Conservation (phyloP, 1,284 basidiomycete genomes). For the Trichosporon asahii region DNA sequence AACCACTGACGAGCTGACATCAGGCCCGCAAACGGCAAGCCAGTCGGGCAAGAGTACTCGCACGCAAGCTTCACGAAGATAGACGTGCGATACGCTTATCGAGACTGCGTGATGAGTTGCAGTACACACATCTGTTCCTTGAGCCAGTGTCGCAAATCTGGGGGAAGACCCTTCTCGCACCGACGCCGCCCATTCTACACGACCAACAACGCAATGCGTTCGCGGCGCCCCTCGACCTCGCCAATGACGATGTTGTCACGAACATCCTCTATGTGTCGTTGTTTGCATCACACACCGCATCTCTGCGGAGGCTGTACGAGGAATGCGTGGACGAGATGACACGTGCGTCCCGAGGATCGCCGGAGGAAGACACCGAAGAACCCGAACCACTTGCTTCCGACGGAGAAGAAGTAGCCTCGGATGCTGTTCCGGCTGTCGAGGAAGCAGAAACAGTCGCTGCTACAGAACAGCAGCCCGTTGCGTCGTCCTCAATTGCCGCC, state of each 20-base stretch:
- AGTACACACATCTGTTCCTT: background rate
- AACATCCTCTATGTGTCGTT: background rate
- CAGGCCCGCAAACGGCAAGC: conserved; percentile 27
- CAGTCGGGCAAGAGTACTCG: conserved; percentile 27
- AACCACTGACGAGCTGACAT: background rate
- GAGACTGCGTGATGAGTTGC: conserved; percentile 15
- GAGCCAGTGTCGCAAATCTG: background rate
- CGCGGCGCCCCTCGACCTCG: background rate
- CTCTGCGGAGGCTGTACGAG: background rate
- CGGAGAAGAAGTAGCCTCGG: background rate
- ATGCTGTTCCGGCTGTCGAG: too few species aligned
- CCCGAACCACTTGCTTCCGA: background rate
- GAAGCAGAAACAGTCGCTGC: background rate
- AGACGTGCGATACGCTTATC: conserved; percentile 27
- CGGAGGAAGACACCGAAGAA: background rate
- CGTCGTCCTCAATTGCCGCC: too few species aligned
- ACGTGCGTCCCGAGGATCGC: conserved; percentile 6
- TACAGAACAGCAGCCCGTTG: background rate
- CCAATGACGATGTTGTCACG: background rate
- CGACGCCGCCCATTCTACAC: background rate
- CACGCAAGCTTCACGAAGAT: conserved; percentile 41
- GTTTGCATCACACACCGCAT: background rate
- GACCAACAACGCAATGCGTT: background rate
- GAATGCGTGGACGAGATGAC: conserved; percentile 2
- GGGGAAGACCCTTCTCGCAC: conserved; percentile 1